Evolutionary conservation across 1,139 yeast species (phyloP).

Genomic region (Taiozyma sp.): DNA sequence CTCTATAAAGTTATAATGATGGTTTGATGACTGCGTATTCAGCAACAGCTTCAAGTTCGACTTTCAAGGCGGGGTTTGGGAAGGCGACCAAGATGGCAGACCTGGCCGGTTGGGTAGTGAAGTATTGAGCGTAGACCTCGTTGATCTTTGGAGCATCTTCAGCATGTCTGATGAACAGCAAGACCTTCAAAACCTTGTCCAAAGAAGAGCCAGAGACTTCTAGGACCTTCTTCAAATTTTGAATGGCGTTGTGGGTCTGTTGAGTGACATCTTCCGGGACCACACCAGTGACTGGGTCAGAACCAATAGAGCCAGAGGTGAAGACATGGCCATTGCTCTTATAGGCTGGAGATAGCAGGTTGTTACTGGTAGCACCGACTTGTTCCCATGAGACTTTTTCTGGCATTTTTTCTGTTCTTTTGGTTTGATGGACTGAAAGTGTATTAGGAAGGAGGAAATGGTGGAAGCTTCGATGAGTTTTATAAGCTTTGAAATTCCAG

Average conservation of each 20-base stretch:
- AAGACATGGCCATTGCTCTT: conserved; percentile 45
- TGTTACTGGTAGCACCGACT: conserved; percentile 24
- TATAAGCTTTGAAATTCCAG: conserved; percentile 77
- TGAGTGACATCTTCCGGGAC: conserved; percentile 36
- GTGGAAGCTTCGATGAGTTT: neutral
- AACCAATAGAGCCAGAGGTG: conserved; percentile 42
- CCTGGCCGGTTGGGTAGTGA: conserved; percentile 49
- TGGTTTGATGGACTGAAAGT: neutral
- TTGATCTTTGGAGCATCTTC: conserved; percentile 41
- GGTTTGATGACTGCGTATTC: conserved; percentile 18
- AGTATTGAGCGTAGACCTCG: conserved; percentile 40
- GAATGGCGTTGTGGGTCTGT: conserved; percentile 42
- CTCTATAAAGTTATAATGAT: conserved; percentile 1
- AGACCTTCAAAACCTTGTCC: conserved; percentile 46
- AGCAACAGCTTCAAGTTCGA: conserved; percentile 41
- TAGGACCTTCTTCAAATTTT: conserved; percentile 39
- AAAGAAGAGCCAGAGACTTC: conserved; percentile 43
- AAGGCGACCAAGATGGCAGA: conserved; percentile 45
- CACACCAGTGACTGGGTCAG: conserved; percentile 32
- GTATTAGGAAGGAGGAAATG: neutral
- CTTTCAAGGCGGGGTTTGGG: conserved; percentile 36
- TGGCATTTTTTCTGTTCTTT: conserved; percentile 11
- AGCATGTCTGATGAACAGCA: conserved; percentile 43
- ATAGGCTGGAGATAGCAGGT: conserved; percentile 42
- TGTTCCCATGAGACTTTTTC: conserved; percentile 28